Conservation (phyloP, 345 rosid species). For the Passiflora organensis region DNA sequence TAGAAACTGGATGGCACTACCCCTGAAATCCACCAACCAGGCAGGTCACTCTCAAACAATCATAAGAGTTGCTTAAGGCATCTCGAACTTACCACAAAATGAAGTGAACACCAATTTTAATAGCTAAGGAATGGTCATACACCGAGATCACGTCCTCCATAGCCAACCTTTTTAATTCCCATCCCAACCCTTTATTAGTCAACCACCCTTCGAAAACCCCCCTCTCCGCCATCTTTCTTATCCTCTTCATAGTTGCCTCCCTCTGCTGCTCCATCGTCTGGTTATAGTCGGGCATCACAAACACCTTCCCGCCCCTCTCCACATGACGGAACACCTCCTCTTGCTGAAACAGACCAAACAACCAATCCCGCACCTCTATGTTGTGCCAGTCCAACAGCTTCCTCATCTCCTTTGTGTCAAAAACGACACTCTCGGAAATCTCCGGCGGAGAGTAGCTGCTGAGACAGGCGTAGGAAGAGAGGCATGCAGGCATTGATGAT, state of each 20-base stretch:
- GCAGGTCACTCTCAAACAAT: background rate
- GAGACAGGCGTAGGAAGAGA: too few species aligned
- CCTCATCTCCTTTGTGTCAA: too few species aligned
- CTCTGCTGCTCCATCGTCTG: slow-evolving; percentile 95
- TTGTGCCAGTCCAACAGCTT: too few species aligned
- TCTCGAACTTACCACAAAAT: slow-evolving; percentile 47
- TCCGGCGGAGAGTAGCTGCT: too few species aligned
- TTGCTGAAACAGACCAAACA: slow-evolving; percentile 62
- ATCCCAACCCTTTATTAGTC: slow-evolving; percentile 47
- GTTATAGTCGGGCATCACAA: slow-evolving; percentile 61
- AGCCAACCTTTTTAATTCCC: slow-evolving; percentile 59
- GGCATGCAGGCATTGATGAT: too few species aligned
- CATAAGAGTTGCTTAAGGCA: too few species aligned
- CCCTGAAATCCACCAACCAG: slow-evolving; percentile 40
- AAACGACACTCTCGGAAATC: too few species aligned
- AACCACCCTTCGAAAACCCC: slow-evolving; percentile 78
- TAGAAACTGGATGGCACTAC: slow-evolving; percentile 70
- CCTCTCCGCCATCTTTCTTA: slow-evolving; percentile 46
- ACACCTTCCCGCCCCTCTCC: slow-evolving; percentile 52
- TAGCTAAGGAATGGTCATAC: slow-evolving; percentile 66
- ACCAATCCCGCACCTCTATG: slow-evolving; percentile 88
- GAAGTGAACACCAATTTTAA: slow-evolving; percentile 91
- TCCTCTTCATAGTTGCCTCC: slow-evolving; percentile 70
- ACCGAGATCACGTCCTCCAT: slow-evolving; percentile 45
- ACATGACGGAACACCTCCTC: slow-evolving; percentile 62